Evolutionary conservation across 371 early-diverging fungal genomes (phyloP), one percentile per base, ranked within the genome.

Genomic region (Mycotypha africana): DNA sequence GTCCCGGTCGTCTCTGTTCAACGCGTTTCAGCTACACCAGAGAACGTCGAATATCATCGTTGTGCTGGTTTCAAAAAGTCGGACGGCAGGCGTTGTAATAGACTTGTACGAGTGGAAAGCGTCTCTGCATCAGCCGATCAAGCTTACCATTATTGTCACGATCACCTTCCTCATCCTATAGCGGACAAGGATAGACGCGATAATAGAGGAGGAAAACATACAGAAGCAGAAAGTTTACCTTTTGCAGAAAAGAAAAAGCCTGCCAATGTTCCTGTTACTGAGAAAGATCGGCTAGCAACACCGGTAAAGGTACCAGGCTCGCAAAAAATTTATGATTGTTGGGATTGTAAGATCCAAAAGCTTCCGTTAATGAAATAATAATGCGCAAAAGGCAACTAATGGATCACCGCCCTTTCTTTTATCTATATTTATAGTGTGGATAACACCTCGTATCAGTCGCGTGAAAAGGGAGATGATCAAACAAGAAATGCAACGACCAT

Each of bases 401-500:
- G 31, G 10, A 25, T 25, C 20, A 33, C n/a, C 14, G 12, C 22
- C 15, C 4, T n/a, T n/a, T n/a, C n/a, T n/a, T n/a, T n/a, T n/a
- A n/a, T n/a, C n/a, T n/a, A n/a, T n/a, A n/a, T n/a, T n/a, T n/a
- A n/a, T 45, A 66, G 67, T 66, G 21, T 66, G 67, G 67, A 54
- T 66, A 16, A 42, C 42, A 8, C 9, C 42, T 10, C 40, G 50
- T 32, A 38, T 66, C 0, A 37, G 16, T 1, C 22, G 20, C 2
- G 26, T 33, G 14, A 26, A 53, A 5, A 56, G 26, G 40, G 1
- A 41, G 11, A 5, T 28, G 9, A 50, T 66, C 1, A 36, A 22
- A 4, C 58, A 49, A 38, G 74, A 72, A 20, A 74, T 79, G 67
- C 55, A 63, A 40, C 59, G 53, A 28, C 74, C 80, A 0, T 21